These are phyloP conservation scores for Ogataea pini DNA, from an alignment of 805 yeast species.

Conservation along the genomic window DNA sequence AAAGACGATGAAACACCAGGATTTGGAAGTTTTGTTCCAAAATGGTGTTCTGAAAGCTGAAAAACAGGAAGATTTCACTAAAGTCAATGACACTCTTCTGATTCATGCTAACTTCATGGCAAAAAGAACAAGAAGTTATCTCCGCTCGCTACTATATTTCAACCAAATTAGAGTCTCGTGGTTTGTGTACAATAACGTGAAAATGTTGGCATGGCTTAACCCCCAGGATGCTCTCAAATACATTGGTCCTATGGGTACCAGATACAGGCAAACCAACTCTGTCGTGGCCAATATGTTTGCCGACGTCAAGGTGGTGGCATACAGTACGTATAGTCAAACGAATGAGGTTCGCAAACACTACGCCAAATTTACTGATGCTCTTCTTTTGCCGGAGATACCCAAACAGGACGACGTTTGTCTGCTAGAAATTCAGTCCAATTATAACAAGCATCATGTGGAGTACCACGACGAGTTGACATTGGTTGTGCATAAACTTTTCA, in stretches of 20 bases:
- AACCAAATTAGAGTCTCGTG: constrained; percentile 31
- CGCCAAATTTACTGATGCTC: constrained; percentile 15
- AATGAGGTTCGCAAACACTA: constrained; percentile 18
- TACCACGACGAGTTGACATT: constrained; percentile 64
- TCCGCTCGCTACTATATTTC: constrained; percentile 37
- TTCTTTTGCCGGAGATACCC: constrained; percentile 25
- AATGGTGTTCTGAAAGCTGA: constrained; percentile 45
- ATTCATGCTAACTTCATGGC: constrained; percentile 32
- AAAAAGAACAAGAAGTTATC: constrained; percentile 61
- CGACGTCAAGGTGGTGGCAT: constrained; percentile 58
- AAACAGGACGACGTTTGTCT: constrained; percentile 30
- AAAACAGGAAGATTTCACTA: constrained; percentile 13
- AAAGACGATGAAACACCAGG: constrained; percentile 20
- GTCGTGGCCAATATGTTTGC: constrained; percentile 65
- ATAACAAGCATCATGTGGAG: constrained; percentile 29
- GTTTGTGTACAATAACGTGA: constrained; percentile 52
- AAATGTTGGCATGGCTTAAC: constrained; percentile 70
- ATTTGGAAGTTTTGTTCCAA: constrained; percentile 35
- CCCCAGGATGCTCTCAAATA: constrained; percentile 62
- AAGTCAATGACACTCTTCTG: constrained; percentile 32
- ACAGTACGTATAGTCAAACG: constrained; percentile 26
- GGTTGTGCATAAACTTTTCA: constrained; percentile 61
- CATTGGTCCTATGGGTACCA: constrained; percentile 53
- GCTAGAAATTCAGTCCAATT: constrained; percentile 35
- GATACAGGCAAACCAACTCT: constrained; percentile 60